Base-by-base conservation (phyloP, 2,329 filamentous ascomycete species). In the Phaeomoniella chlamydospora region DNA sequence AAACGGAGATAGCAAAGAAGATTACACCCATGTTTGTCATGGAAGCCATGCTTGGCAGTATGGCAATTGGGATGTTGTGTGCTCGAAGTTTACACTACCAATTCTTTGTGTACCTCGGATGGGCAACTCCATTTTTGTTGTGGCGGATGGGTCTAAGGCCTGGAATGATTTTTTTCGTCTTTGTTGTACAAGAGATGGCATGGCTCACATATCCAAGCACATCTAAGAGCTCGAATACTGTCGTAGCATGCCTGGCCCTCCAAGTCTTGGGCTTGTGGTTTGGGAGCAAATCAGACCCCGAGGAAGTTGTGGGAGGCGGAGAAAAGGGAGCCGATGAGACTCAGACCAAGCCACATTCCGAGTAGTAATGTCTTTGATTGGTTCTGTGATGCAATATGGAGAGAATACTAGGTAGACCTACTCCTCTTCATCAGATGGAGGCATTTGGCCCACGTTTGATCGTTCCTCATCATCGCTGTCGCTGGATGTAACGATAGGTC, bases 201-300 rank as follows among this genome's bases (percentile, higher is more conserved):
- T 94, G 87, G 87, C 93, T 94, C 48, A 75, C 87, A 6, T 94
- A 81, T 53, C 87, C 87, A n/a, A 93, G 85, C 53, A 80, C 77
- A 19, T 57, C 66, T 37, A 43, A 53, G 22, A 82, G 77, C 54
- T 82, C 78, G 4, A 56, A 59, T 42, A 61, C 69, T 4, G 87
- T 86, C 5, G 81, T 98, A 11, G 67, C 67, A 15, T 72, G 75
- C 29, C 63, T 96, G 47, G 73, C 74, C 13, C 52, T 72, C 10
- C 81, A 80, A 12, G 74, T 88, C 1, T 61, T 62, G 4, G 65
- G 74, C 33, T 63, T 74, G 11, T 81, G 78, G 68, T 29, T 35
- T 14, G 32, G 32, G 16, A 35, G n/a, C 4, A 18, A 18, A 13
- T 6, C 18, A 15, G 14, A 12, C 12, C n/a, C 37, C 44, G 37